These are phyloP conservation scores for Blastomyces parvus DNA, from an alignment of 2,329 filamentous ascomycete species.

Conservation along the genomic window DNA sequence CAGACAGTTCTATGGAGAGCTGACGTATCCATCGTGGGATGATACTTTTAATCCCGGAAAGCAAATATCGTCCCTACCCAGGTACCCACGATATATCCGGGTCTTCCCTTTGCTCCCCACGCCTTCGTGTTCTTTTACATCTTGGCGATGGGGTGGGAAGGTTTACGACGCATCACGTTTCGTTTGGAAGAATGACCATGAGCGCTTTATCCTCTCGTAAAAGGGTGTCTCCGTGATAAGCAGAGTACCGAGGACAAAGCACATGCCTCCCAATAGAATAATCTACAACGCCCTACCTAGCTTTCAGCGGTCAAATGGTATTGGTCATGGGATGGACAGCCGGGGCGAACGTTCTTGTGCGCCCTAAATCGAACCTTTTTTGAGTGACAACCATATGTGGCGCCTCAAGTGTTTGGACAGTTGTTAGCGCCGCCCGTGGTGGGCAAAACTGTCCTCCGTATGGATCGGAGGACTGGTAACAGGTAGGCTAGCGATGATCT, in stretches of 20 bases:
- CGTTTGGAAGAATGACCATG: background rate
- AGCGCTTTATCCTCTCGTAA: background rate
- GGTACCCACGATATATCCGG: background rate
- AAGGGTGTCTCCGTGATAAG: background rate
- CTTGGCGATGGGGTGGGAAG: background rate
- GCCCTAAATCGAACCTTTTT: background rate
- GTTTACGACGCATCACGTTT: background rate
- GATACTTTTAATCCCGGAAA: background rate
- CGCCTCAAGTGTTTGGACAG: background rate
- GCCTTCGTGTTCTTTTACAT: background rate
- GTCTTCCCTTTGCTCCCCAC: background rate
- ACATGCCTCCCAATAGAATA: background rate
- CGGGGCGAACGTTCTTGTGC: background rate
- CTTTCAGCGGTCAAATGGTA: background rate
- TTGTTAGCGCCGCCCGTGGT: background rate
- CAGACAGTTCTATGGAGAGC: background rate
- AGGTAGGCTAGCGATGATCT: background rate
- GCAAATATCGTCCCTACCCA: background rate
- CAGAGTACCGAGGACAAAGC: background rate
- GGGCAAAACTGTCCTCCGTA: background rate
- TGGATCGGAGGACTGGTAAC: background rate
- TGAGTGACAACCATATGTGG: background rate
- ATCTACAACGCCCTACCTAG: background rate
- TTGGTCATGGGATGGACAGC: background rate
- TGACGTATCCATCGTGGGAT: background rate